phyloP scores from a whole-genome alignment of 371 early-diverging fungal species.

The Chytridium lagenaria region DNA sequence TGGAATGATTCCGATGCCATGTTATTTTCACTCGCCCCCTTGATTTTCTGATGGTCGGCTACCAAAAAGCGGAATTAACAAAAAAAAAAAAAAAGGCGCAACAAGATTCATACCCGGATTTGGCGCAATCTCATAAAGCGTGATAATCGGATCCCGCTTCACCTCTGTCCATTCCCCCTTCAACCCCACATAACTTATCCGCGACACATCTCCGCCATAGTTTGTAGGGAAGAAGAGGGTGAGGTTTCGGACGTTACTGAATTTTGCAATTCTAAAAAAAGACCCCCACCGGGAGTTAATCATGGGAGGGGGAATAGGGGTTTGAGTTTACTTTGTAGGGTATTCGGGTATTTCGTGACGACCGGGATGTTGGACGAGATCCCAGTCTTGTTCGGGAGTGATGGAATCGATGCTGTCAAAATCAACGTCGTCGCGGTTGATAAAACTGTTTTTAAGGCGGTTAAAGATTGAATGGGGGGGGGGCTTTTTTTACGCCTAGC shows the following conservation, averaged over 20 bases:
- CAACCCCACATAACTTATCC: conserved; percentile 81
- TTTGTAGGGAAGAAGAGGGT: conserved; percentile 83
- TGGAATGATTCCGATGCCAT: conserved; percentile 17
- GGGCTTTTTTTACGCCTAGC: no score
- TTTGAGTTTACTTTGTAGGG: conserved; percentile 36
- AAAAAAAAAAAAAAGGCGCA: neutral
- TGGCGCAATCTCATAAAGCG: conserved; percentile 81
- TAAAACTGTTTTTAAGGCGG: conserved; percentile 68
- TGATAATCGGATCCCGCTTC: conserved; percentile 83
- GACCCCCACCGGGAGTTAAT: no score
- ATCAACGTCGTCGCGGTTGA: conserved; percentile 89
- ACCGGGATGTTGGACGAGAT: conserved; percentile 57
- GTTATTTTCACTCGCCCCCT: neutral
- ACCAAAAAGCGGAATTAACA: neutral
- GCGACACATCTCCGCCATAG: conserved; percentile 71
- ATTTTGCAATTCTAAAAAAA: conserved; percentile 85
- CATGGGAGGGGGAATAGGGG: neutral
- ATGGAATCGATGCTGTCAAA: conserved; percentile 82
- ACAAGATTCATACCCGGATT: conserved; percentile 57
- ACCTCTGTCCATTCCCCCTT: conserved; percentile 91
- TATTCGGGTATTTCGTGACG: conserved; percentile 51
- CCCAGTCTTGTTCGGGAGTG: conserved; percentile 79
- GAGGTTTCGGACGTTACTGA: conserved; percentile 78
- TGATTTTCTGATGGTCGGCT: conserved; percentile 18
- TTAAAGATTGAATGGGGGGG: no score